phyloP scores from a whole-genome alignment of 352 stramenopile genomes.

The Phytopythium ostracodes region DNA sequence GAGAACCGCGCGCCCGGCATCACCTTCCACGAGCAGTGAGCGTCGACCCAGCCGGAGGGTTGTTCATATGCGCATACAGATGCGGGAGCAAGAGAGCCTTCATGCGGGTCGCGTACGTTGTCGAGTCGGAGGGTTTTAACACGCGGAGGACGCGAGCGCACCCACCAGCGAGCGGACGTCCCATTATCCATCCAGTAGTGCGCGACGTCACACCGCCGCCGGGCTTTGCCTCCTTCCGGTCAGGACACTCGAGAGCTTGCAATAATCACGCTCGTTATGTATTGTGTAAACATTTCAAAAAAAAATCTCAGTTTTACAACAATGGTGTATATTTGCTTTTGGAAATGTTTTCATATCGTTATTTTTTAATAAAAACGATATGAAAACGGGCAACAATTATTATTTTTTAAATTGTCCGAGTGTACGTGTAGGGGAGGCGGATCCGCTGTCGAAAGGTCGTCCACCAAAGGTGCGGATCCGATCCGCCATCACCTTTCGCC shows the following conservation, averaged over 20 bases:
- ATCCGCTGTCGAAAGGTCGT: slow-evolving; percentile 11
- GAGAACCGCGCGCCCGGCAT: slow-evolving; percentile 56
- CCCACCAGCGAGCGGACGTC: background rate
- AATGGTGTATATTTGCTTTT: too few species aligned
- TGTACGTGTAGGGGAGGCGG: background rate
- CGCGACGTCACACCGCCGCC: too few species aligned
- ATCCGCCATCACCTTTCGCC: background rate
- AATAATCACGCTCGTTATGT: too few species aligned
- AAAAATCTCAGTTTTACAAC: too few species aligned
- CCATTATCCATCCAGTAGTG: too few species aligned
- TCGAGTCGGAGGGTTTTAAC: too few species aligned
- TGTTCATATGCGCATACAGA: slow-evolving; percentile 5
- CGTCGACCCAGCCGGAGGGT: background rate
- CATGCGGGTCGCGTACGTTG: too few species aligned
- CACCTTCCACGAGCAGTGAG: slow-evolving; percentile 60
- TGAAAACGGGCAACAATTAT: too few species aligned
- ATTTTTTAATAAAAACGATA: too few species aligned
- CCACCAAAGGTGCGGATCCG: background rate
- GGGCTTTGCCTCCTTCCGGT: background rate
- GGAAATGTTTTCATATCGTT: too few species aligned
- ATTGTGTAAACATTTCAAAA: too few species aligned
- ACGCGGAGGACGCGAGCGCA: background rate
- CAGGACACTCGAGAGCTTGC: background rate
- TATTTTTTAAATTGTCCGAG: too few species aligned
- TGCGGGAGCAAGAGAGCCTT: background rate